These are phyloP conservation scores for Venustampulla echinocandica DNA, from an alignment of 495 filamentous ascomycete species.

Conservation along the genomic window DNA sequence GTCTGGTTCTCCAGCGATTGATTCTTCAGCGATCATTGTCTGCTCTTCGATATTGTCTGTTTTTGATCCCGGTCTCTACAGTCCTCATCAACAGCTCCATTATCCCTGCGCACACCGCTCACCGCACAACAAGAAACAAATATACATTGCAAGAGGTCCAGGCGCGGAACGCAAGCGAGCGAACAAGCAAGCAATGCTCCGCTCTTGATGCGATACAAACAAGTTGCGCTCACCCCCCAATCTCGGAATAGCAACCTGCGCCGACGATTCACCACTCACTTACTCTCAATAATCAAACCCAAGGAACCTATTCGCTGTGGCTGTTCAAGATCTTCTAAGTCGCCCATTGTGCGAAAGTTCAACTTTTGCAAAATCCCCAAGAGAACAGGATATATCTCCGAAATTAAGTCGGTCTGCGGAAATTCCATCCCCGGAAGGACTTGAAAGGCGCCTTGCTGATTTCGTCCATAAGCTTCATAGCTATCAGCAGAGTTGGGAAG, in stretches of 20 bases:
- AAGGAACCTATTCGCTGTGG: constrained; percentile 18
- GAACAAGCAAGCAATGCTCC: constrained; percentile 20
- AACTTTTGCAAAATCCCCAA: constrained; percentile 12
- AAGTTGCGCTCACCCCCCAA: constrained; percentile 6
- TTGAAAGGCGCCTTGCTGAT: constrained; percentile 20
- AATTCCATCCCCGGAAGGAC: constrained; percentile 14
- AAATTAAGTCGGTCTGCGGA: constrained; percentile 14
- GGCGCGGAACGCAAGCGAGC: constrained; percentile 11
- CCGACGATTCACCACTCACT: constrained; percentile 12
- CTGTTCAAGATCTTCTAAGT: constrained; percentile 21
- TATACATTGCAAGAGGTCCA: constrained; percentile 5
- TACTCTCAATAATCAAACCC: constrained; percentile 16
- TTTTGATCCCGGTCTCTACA: not conserved
- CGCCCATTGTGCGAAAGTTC: constrained; percentile 18
- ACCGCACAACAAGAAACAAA: constrained; percentile 15
- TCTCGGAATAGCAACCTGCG: constrained; percentile 15
- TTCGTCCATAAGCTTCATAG: constrained; percentile 25
- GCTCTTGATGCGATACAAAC: constrained; percentile 11
- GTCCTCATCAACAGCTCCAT: not conserved
- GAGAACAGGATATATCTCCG: constrained; percentile 8
- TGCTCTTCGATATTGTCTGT: not conserved
- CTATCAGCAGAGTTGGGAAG: constrained; percentile 26
- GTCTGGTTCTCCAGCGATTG: no score
- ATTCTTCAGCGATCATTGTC: constrained; percentile 17
- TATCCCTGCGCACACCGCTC: constrained; percentile 16